Percentiles rank a stretch among this genome's conserved stretches.
Evolutionary conservation across 1,284 basidiomycete species (phyloP).

Genomic region (Blastosporella zonata): DNA sequence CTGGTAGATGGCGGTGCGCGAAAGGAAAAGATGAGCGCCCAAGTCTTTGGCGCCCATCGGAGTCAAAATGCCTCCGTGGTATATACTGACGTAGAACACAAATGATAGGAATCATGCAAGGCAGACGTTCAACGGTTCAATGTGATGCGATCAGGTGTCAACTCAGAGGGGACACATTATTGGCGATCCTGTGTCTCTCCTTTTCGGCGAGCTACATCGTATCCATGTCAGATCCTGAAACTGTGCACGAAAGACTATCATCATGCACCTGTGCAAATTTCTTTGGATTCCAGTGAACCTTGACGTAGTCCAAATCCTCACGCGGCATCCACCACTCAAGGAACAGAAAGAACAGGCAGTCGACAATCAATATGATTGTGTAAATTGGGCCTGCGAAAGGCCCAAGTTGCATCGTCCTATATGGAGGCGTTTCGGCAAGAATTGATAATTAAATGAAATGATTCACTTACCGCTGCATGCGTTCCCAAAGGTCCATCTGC

Average conservation of each 20-base stretch:
- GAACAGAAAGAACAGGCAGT: slow-evolving; percentile 75
- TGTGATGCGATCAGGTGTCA: too few species aligned
- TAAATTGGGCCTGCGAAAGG: slow-evolving; percentile 76
- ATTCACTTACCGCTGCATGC: slow-evolving; percentile 54
- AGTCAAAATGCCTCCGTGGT: not conserved
- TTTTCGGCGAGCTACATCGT: slow-evolving; percentile 6
- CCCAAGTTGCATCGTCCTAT: slow-evolving; percentile 69
- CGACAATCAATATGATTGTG: slow-evolving; percentile 74
- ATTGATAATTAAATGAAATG: not conserved
- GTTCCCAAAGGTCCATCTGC: slow-evolving; percentile 64
- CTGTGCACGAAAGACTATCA: not conserved
- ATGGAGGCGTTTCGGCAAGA: slow-evolving; percentile 5
- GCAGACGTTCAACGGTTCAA: too few species aligned
- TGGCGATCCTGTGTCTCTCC: not conserved
- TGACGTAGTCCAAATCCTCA: slow-evolving; percentile 67
- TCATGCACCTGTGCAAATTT: slow-evolving; percentile 27
- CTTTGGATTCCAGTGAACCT: slow-evolving; percentile 32
- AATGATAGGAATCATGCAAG: too few species aligned
- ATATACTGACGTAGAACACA: too few species aligned
- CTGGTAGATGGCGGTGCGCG: not conserved
- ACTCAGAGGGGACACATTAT: not conserved
- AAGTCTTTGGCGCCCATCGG: not conserved
- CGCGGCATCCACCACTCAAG: slow-evolving; percentile 77
- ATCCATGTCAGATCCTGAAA: not conserved
- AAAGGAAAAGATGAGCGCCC: not conserved